Base-by-base conservation (phyloP, 2,329 filamentous ascomycete genomes). In the Nannizziopsis barbatae region DNA sequence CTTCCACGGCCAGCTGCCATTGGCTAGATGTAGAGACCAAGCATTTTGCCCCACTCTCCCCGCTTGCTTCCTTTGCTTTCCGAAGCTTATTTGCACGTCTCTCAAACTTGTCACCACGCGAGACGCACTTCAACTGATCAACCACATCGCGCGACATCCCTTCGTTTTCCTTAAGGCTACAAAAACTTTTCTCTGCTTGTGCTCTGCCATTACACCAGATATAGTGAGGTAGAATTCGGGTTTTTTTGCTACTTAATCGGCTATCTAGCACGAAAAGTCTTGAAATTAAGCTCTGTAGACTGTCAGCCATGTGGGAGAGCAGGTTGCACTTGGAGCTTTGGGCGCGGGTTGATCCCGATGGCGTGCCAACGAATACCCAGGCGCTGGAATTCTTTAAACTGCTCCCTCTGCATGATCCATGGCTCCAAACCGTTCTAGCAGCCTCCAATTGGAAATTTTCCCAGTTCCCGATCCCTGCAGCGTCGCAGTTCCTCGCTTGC, bases 31-130 rank as follows among this genome's bases (percentile, higher is more conserved):
- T 12, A 15, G 5, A 27, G 20, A 20, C 27, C 40, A 42, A 14
- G 9, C 12, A 22, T 12, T 20, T 10, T 27, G 18, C 20, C 18
- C 40, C 40, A 42, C 14, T 6, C 10, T 7, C 20, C 43, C 38
- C 15, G 10, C 11, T 32, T 45, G 11, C 15, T 45, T 37, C 43
- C 44, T 40, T 33, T 46, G 3, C 36, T 46, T 32, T 39, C 36
- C 44, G 36, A 40, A 46, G 44, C 44, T 46, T 46, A 46, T 46
- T 46, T 39, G 33, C 44, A 46, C 44, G 11, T 39, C 36, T 12
- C 5, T 9, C 35, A 10, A 14, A 3, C 22, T 27, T 27, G 22
- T 27, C 22, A 27, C 22, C 22, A 27, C 22, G 22, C 12, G 27
- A 9, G 11, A 18, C 32, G n/a, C n/a, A 11, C 18, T n/a, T 36